Conservation (phyloP, 2,329 filamentous ascomycete genomes). For the Colletotrichum lupini region DNA sequence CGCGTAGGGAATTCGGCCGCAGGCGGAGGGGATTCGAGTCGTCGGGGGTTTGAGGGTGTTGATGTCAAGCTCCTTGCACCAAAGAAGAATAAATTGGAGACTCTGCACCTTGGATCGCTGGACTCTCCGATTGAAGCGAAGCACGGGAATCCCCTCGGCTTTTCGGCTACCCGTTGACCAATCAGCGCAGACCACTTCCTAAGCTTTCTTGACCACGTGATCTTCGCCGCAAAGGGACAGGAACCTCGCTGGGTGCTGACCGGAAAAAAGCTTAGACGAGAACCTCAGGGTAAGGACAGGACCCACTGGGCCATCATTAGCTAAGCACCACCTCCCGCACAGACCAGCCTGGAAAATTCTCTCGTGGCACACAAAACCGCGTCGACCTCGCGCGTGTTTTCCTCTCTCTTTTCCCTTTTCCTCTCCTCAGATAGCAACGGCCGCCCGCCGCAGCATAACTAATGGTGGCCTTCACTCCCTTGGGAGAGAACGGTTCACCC, state of each 20-base stretch:
- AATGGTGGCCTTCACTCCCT: slow-evolving; percentile 18
- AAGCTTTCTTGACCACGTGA: slow-evolving; percentile 41
- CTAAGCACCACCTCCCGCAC: slow-evolving; percentile 6
- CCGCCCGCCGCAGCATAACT: slow-evolving; percentile 36
- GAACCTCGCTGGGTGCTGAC: not conserved
- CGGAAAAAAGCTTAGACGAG: not conserved
- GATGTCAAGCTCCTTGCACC: slow-evolving; percentile 31
- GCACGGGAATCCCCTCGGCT: slow-evolving; percentile 45
- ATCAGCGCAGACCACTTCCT: slow-evolving; percentile 51
- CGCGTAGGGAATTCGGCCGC: not conserved
- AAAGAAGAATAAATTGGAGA: slow-evolving; percentile 9
- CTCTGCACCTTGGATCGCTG: slow-evolving; percentile 13
- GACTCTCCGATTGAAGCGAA: slow-evolving; percentile 15
- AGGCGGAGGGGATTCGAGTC: slow-evolving; percentile 38
- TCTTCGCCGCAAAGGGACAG: not conserved
- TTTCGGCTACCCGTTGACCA: slow-evolving; percentile 56
- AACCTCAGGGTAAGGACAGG: not conserved
- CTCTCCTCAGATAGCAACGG: slow-evolving; percentile 37
- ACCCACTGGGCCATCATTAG: not conserved
- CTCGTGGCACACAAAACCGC: slow-evolving; percentile 19
- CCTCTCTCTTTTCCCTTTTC: slow-evolving; percentile 12
- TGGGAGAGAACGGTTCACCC: not conserved
- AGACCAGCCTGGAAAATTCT: slow-evolving; percentile 20
- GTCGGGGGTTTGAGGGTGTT: slow-evolving; percentile 30
- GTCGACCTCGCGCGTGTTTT: not conserved